Percentiles rank a stretch among this genome's conserved stretches.
phyloP scores from a whole-genome alignment of 441 rosid species.

The Aquilaria agallochum region DNA sequence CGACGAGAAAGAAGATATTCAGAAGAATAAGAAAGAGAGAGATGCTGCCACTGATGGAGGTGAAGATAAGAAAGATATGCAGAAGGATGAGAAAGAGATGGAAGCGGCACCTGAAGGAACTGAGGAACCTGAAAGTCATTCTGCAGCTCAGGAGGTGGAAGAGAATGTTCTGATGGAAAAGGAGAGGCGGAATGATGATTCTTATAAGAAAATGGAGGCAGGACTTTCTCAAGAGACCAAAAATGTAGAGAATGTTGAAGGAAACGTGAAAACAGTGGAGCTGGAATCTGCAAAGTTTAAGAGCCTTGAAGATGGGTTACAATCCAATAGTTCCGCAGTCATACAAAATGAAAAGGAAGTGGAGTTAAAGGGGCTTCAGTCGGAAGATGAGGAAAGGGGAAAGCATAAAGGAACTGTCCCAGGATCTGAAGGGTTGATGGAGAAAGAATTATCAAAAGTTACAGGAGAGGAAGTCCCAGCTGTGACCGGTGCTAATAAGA shows the following conservation, averaged over 20 bases:
- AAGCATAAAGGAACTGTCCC: constrained; percentile 17
- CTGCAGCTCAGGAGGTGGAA: constrained; percentile 21
- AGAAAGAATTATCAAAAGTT: constrained; percentile 20
- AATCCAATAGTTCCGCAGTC: constrained; percentile 14
- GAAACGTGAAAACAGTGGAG: constrained; percentile 17
- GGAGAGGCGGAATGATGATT: constrained; percentile 18
- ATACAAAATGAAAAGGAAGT: constrained; percentile 17
- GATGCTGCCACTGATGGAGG: constrained; percentile 26
- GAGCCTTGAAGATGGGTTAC: constrained; percentile 4
- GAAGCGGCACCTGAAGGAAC: constrained; percentile 17
- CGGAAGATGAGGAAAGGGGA: constrained; percentile 19
- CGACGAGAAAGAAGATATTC: constrained; percentile 28
- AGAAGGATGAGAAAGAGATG: constrained; percentile 3
- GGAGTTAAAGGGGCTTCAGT: constrained; percentile 15
- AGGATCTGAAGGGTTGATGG: constrained; percentile 24
- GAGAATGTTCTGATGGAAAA: constrained; percentile 19
- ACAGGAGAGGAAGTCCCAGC: constrained; percentile 19
- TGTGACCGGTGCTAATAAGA: constrained; percentile 16
- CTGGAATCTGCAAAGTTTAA: constrained; percentile 16
- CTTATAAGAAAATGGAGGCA: constrained; percentile 21
- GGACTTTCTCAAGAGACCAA: constrained; percentile 20
- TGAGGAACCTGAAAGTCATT: constrained; percentile 22
- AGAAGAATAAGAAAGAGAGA: constrained; percentile 31
- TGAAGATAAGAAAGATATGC: constrained; percentile 28
- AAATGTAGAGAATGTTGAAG: constrained; percentile 19